Percentiles rank a stretch among this genome's conserved stretches.
Evolutionary conservation across 441 rosid species (phyloP).

Genomic region (Dalechampia spathulata): DNA sequence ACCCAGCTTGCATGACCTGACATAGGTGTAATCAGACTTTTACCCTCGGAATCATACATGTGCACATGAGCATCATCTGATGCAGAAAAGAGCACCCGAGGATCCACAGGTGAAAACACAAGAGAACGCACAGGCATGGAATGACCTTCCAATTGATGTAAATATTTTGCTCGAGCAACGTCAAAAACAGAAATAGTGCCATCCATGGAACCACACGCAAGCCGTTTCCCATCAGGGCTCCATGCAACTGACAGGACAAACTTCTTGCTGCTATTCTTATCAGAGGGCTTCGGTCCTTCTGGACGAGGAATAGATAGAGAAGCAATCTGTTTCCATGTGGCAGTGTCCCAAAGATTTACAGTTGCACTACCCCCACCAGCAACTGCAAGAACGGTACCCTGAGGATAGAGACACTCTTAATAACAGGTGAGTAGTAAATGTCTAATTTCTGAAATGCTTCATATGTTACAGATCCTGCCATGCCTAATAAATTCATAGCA

Average conservation of each 20-base stretch:
- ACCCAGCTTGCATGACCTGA: constrained; percentile 94
- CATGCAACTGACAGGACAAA: constrained; percentile 87
- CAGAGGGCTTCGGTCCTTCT: constrained; percentile 74
- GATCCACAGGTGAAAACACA: constrained; percentile 69
- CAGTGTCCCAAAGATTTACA: constrained; percentile 93
- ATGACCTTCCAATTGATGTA: constrained; percentile 89
- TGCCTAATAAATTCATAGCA: too few relatives aligned
- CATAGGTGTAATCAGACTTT: constrained; percentile 62
- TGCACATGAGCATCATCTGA: constrained; percentile 90
- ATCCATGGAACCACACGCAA: constrained; percentile 97
- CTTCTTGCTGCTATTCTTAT: constrained; percentile 82
- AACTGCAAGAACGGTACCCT: constrained; percentile 95
- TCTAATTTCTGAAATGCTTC: too few relatives aligned
- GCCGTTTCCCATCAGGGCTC: constrained; percentile 79
- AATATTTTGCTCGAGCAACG: constrained; percentile 67
- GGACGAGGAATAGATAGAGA: constrained; percentile 79
- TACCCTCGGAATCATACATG: constrained; percentile 89
- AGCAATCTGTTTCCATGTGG: constrained; percentile 71
- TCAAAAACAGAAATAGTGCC: constrained; percentile 87
- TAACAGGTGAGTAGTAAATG: too few relatives aligned
- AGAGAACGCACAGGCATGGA: constrained; percentile 91
- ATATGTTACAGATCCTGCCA: too few relatives aligned
- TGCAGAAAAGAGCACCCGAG: constrained; percentile 68
- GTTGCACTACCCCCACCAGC: constrained; percentile 98
- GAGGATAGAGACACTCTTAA: too few relatives aligned